Evolutionary conservation across 176 grass and related monocot species (phyloP), one percentile per base, ranked within the genome.

Genomic region (Eragrostis nindensis): DNA sequence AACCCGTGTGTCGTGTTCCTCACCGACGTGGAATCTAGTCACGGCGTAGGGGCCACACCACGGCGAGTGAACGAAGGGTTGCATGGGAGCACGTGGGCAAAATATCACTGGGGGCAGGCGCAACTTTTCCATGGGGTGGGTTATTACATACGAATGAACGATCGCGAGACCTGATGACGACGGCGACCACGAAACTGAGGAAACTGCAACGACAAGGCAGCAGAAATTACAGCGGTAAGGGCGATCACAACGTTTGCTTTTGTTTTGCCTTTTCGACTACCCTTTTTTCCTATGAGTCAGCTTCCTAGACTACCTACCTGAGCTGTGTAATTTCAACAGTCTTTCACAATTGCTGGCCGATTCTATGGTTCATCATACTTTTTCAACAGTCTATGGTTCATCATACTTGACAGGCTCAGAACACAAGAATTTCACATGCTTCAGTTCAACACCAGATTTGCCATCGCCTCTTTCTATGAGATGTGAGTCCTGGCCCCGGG

Each of bases 11-110:
- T 64, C 44, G 45, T 27, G 49, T 6, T 41, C 16, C 16, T 36
- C n/a, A 24, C 22, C 57, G 57, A 73, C 69, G 69, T 64, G 80
- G 80, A 82, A 66, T 83, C 80, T 55, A 83, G 45, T 54, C 60
- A 83, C 60, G 59, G 17, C 52, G 7, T 14, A 29, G 57, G 41
- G 9, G 17, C 68, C 3, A 8, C 13, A 40, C 17, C 15, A 18
- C 18, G 27, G 54, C 70, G 48, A 73, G 70, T n/a, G 38, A 54
- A 54, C 48, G 70, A 73, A 47, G 21, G 22, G 56, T 29, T 46
- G 44, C 74, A 24, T 18, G 74, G 22, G 56, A 61, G 41, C 57
- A 63, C 57, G 8, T 77, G 74, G 25, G 24, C 42, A 27, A 15
- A 14, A 30, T 43, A 62, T 62, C 12, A 30, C 1, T 44, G 38